These are phyloP conservation scores for Gnetum montanum DNA, from an alignment of 75 land plant genomes.

Conservation along the genomic window DNA sequence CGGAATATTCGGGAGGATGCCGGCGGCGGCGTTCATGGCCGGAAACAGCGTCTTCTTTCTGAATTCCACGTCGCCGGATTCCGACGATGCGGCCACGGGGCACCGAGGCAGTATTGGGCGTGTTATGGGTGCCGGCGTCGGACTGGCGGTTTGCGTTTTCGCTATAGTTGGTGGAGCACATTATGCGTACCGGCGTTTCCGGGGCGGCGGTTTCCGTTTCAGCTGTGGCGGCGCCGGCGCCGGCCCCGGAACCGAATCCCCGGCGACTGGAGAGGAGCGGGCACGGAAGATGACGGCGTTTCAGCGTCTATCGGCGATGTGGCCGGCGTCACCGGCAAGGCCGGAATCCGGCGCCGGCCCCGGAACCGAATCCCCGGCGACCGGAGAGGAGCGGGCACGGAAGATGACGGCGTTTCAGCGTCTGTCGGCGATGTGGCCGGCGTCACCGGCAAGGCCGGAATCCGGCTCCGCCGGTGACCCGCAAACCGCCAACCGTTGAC, in stretches of 20 bases:
- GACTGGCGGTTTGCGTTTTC: constrained; percentile 20
- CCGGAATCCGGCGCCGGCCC: not conserved
- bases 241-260: constrained; percentile 11
- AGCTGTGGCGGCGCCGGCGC: not conserved
- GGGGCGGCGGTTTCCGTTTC: not conserved
- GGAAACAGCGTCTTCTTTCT: constrained; percentile 77
- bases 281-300: constrained; percentile 65
- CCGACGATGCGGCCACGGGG: constrained; percentile 5
- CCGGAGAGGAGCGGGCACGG: constrained; percentile 40
- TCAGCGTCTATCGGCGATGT: too few species aligned
- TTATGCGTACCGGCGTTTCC: constrained; percentile 11
- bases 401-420: constrained; percentile 60
- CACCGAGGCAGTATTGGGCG: constrained; percentile 11
- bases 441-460: not conserved
- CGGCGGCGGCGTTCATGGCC: constrained; percentile 33
- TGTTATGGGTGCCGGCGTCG: constrained; percentile 24
- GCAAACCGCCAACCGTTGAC: too few species aligned
- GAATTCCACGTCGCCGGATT: constrained; percentile 19
- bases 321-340: constrained; percentile 7
- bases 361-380: constrained; percentile 13
- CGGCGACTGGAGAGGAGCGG: constrained; percentile 18
- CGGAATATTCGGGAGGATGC: constrained; percentile 24
- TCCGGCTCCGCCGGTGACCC: not conserved
- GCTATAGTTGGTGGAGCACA: constrained; percentile 10
- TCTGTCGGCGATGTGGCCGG: too few species aligned